Percentiles rank a stretch among this genome's conserved stretches.
Evolutionary conservation across 1,139 yeast species (phyloP).

Genomic region (Fermentozyma sake): DNA sequence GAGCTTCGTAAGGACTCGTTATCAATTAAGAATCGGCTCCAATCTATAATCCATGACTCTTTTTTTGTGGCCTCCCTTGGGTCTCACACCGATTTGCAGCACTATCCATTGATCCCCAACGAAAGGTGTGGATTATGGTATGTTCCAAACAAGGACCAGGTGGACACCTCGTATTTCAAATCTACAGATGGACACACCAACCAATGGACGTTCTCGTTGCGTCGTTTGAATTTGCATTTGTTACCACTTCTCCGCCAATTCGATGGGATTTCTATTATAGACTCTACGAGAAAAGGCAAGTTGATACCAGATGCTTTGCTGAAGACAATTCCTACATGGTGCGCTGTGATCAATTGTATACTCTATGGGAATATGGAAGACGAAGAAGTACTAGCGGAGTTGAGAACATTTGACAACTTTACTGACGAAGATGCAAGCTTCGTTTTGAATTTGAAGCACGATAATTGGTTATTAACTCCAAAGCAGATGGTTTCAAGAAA

Average conservation of each 20-base stretch:
- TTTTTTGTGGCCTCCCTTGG: constrained; percentile 20
- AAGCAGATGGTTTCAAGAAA: constrained; percentile 48
- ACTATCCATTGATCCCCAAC: constrained; percentile 56
- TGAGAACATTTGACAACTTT: constrained; percentile 3
- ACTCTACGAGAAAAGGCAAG: constrained; percentile 82
- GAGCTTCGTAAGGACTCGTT: constrained; percentile 49
- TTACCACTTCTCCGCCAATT: constrained; percentile 39
- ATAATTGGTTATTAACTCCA: constrained; percentile 46
- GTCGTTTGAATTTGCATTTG: constrained; percentile 72
- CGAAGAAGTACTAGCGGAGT: constrained; percentile 7
- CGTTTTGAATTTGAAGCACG: constrained; percentile 8
- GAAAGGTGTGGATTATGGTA: constrained; percentile 92
- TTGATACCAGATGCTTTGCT: constrained; percentile 81
- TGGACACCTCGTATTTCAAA: constrained; percentile 67
- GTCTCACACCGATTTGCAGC: constrained; percentile 7
- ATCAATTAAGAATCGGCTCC: constrained; percentile 59
- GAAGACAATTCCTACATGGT: constrained; percentile 89
- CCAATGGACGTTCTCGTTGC: constrained; percentile 72
- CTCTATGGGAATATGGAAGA: constrained; percentile 30
- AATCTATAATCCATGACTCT: constrained; percentile 63
- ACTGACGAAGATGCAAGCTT: constrained; percentile 10
- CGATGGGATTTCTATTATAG: constrained; percentile 61
- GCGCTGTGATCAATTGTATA: constrained; percentile 66
- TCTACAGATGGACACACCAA: constrained; percentile 87
- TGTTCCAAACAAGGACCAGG: constrained; percentile 37